Percentiles rank a stretch among this genome's conserved stretches.
Evolutionary conservation across 768 basidiomycete species (phyloP).

Genomic region (Suillus subluteus): DNA sequence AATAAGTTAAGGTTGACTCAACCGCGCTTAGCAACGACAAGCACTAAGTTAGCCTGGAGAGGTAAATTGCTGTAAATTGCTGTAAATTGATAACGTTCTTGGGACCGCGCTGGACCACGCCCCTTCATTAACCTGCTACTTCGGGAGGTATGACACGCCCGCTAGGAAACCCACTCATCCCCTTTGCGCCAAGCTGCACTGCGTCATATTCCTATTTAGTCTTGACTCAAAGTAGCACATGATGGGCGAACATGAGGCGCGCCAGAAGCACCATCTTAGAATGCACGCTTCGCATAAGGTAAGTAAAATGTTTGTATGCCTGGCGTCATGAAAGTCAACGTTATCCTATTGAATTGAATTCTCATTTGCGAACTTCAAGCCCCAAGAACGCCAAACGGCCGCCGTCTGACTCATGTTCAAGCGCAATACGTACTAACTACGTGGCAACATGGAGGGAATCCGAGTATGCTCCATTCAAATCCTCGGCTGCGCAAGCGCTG

Average conservation of each 20-base stretch:
- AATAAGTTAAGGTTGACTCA: slow-evolving; percentile 3
- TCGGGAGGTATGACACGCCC: slow-evolving; percentile 5
- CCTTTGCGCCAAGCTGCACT: background rate
- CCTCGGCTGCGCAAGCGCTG: slow-evolving; percentile 5
- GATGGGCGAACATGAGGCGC: slow-evolving; percentile 28
- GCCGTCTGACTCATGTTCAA: background rate
- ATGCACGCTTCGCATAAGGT: background rate
- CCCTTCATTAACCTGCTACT: slow-evolving; percentile 10
- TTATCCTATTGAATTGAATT: slow-evolving; percentile 1
- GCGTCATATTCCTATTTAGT: slow-evolving; percentile 1
- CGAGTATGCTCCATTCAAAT: background rate
- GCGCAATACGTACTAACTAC: background rate
- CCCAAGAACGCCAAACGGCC: background rate
- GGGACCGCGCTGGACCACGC: slow-evolving; percentile 2
- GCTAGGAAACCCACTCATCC: slow-evolving; percentile 5
- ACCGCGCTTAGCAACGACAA: slow-evolving; percentile 1
- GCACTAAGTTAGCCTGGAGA: slow-evolving; percentile 2
- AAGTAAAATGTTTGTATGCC: background rate
- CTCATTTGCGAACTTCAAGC: background rate
- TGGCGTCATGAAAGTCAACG: slow-evolving; percentile 4
- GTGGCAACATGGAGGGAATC: background rate
- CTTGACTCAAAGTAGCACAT: background rate
- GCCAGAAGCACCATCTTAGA: slow-evolving; percentile 27
- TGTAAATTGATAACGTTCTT: slow-evolving; percentile 8
- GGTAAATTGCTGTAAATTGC: slow-evolving; percentile 8